Evolutionary conservation across 306 rosid species (phyloP), one percentile per base, ranked within the genome.

Genomic region (Pachyrhizus erosus): DNA sequence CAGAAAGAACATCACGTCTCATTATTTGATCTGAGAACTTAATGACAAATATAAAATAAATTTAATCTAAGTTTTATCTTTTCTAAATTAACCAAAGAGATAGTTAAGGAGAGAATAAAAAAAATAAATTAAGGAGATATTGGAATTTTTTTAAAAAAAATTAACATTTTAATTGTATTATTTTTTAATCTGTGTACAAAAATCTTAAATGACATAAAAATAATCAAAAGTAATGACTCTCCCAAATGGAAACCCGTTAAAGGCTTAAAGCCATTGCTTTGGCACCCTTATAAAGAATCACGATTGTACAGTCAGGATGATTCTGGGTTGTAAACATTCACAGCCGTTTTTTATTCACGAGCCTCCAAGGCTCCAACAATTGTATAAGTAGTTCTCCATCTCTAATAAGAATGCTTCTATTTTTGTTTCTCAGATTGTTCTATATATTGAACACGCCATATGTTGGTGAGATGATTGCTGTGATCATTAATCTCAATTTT

Each of bases 391-490:
- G 66, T 23, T 14, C 37, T 61, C 54, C 52, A 43, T 43, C 57
- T n/a, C 3, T 17, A 18, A n/a, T 10, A 62, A 72, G 54, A 73
- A 61, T 48, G 84, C 55, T 72, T 60, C 20, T 42, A 58, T 72
- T 60, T 77, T 61, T 72, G 79, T 61, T 60, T 51, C 66, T 54
- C 66, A 40, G 70, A 60, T 14, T 61, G 20, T 26, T 76, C 43
- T 5, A 11, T 55, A 8, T 18, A 21, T 11, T 57, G 33, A 57
- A 57, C 12, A 6, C 13, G 26, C 70, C 10, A 24, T 10, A 57
- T 40, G 62, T 14, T 55, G 20, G 21, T 10, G 26, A 73, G 49
- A 23, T 20, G 70, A 18, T 12, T 14, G 67, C 71, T 67, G 15
- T 18, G 42, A 43, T 31, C 46, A 21, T 10, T 45, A 42, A 68